Percentiles rank a stretch among this genome's conserved stretches.
These are phyloP conservation scores for Ophiostoma pallidulum DNA, from an alignment of 2,329 filamentous ascomycete genomes.

Conservation along the genomic window DNA sequence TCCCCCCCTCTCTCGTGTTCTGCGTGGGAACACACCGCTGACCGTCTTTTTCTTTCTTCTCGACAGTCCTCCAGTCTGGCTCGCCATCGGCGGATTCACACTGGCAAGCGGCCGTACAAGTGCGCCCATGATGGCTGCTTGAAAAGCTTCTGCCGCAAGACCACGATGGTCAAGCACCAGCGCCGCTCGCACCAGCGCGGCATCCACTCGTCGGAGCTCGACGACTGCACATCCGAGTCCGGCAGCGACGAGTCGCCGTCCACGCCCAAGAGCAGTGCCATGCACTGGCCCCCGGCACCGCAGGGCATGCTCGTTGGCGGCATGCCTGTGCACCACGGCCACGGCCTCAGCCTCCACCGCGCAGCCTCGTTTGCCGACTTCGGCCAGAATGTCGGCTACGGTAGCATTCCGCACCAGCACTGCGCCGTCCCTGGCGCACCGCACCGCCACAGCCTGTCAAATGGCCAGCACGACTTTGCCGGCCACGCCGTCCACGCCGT, in stretches of 20 bases:
- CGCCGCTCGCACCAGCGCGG: conserved; percentile 51
- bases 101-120: conserved; percentile 56
- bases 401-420: conserved; percentile 29
- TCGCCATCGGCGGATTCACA: conserved; percentile 56
- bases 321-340: conserved; percentile 16
- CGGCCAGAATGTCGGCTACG: conserved; percentile 36
- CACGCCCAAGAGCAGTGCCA: conserved; percentile 44
- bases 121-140: conserved; percentile 52
- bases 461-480: conserved; percentile 36
- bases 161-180: conserved; percentile 61
- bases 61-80: conserved; percentile 54
- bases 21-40: background rate
- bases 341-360: conserved; percentile 36
- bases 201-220: conserved; percentile 45
- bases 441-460: conserved; percentile 40
- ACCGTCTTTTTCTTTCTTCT: background rate
- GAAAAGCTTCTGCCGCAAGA: conserved; percentile 64
- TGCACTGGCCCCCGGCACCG: conserved; percentile 39
- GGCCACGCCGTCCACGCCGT: conserved; percentile 29
- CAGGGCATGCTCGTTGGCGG: conserved; percentile 30
- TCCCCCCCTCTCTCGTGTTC: too few relatives aligned
- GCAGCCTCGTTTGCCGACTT: conserved; percentile 48
- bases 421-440: conserved; percentile 33
- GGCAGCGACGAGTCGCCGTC: conserved; percentile 49
- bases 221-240: conserved; percentile 47